A percentile compares a stretch with the other conserved stretches of the same genome.
These are phyloP conservation scores for Blumeria hordei DNA, from an alignment of 2,329 filamentous ascomycete genomes.

Conservation along the genomic window DNA sequence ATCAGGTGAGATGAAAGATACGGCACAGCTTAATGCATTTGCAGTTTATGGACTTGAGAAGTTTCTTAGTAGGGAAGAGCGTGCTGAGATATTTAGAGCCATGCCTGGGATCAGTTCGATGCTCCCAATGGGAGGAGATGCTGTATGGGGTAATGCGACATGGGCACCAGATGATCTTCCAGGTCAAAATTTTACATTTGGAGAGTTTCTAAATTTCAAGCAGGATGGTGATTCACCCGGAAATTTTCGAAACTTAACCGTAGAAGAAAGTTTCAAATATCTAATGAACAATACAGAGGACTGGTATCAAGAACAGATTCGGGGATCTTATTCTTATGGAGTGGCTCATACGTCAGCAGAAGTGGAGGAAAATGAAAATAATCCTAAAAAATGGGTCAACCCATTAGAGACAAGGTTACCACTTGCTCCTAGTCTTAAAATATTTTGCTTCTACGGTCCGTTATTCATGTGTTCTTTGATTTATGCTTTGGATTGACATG, in stretches of 20 bases:
- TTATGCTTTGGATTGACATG: constrained; percentile 1
- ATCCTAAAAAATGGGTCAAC: constrained; percentile 75
- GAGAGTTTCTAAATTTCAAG: constrained; percentile 68
- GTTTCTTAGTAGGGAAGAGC: constrained; percentile 73
- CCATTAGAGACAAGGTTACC: constrained; percentile 76
- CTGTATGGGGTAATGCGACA: constrained; percentile 76
- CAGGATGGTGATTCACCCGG: constrained; percentile 33
- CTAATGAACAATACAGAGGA: constrained; percentile 54
- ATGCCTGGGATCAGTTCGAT: constrained; percentile 96
- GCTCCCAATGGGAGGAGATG: constrained; percentile 81
- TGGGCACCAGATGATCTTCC: constrained; percentile 74
- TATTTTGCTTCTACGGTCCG: constrained; percentile 80
- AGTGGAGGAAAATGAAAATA: constrained; percentile 60
- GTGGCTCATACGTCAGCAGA: constrained; percentile 57
- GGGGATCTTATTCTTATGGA: constrained; percentile 62
- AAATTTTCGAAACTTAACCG: constrained; percentile 53
- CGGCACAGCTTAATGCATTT: constrained; percentile 84
- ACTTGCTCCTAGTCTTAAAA: constrained; percentile 67
- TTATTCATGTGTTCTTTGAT: background rate
- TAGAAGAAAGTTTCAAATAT: constrained; percentile 53
- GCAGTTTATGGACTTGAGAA: constrained; percentile 93
- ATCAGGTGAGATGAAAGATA: constrained; percentile 96
- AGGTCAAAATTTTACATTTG: constrained; percentile 48
- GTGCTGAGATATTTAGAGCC: constrained; percentile 79
- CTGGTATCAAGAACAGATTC: constrained; percentile 61